phyloP scores from a whole-genome alignment of 1,284 basidiomycete genomes.

The Meira miltonrushii region DNA sequence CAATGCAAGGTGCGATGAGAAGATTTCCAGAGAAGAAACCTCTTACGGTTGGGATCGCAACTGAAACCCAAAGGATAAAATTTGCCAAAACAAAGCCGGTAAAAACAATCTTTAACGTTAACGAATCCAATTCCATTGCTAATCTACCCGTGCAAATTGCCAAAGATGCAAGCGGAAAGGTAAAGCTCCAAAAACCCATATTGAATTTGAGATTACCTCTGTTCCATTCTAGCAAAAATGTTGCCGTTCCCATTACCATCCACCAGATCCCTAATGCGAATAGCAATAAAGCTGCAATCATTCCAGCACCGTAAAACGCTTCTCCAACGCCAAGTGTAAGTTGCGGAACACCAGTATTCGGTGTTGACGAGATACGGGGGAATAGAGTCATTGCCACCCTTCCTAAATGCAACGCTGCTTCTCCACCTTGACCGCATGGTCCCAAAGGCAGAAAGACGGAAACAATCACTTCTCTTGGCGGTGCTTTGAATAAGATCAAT shows the following conservation, averaged over 20 bases:
- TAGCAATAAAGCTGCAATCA: slow-evolving; percentile 34
- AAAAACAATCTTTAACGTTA: slow-evolving; percentile 35
- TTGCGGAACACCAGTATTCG: slow-evolving; percentile 22
- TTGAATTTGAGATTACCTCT: slow-evolving; percentile 32
- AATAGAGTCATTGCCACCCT: slow-evolving; percentile 29
- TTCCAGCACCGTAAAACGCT: slow-evolving; percentile 38
- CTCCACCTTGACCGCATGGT: slow-evolving; percentile 39
- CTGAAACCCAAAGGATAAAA: slow-evolving; percentile 27
- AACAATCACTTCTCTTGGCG: slow-evolving; percentile 41
- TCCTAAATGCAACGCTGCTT: slow-evolving; percentile 40
- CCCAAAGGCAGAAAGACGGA: slow-evolving; percentile 34
- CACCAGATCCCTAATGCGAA: slow-evolving; percentile 41
- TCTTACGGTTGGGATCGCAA: slow-evolving; percentile 32
- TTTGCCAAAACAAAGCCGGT: slow-evolving; percentile 29
- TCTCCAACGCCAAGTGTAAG: slow-evolving; percentile 24
- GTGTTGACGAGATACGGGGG: slow-evolving; percentile 20
- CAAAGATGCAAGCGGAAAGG: slow-evolving; percentile 34
- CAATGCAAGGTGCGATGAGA: slow-evolving; percentile 41
- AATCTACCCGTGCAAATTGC: slow-evolving; percentile 29
- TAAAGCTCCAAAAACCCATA: slow-evolving; percentile 25
- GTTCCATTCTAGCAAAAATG: slow-evolving; percentile 26
- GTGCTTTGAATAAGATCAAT: slow-evolving; percentile 36
- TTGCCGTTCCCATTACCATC: slow-evolving; percentile 28
- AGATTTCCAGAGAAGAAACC: slow-evolving; percentile 34
- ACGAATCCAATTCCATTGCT: slow-evolving; percentile 32